These are phyloP conservation scores for Amylostereum chailletii DNA, from an alignment of 1,284 basidiomycete species.

Conservation along the genomic window DNA sequence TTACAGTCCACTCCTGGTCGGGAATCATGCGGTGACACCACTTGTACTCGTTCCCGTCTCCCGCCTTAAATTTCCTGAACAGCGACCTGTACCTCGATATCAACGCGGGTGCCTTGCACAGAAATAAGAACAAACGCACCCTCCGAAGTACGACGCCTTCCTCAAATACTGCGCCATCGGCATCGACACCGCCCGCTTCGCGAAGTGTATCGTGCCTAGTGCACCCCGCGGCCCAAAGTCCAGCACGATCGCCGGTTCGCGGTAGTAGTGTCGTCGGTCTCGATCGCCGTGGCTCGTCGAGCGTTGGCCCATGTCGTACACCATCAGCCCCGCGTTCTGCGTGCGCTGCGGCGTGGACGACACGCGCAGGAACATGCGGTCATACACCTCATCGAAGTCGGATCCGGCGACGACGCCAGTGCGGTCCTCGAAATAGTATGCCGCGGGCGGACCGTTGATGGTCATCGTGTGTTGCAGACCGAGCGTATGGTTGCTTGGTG, in stretches of 20 bases:
- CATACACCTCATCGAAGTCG: slow-evolving; percentile 69
- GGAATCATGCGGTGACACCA: slow-evolving; percentile 46
- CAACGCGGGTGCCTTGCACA: slow-evolving; percentile 3
- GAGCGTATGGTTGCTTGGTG: neutral
- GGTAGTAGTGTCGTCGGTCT: slow-evolving; percentile 40
- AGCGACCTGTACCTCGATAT: slow-evolving; percentile 36
- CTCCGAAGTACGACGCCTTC: slow-evolving; percentile 52
- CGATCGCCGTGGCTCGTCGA: slow-evolving; percentile 39
- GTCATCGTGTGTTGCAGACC: slow-evolving; percentile 13
- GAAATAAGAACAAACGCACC: slow-evolving; percentile 32
- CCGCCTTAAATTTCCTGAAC: slow-evolving; percentile 53
- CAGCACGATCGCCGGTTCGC: slow-evolving; percentile 43
- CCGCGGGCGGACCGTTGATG: slow-evolving; percentile 29
- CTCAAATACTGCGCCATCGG: slow-evolving; percentile 54
- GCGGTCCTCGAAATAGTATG: slow-evolving; percentile 58
- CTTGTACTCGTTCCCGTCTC: slow-evolving; percentile 57
- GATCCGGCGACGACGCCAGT: slow-evolving; percentile 46
- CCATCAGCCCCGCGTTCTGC: slow-evolving; percentile 19
- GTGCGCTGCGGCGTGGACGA: slow-evolving; percentile 30
- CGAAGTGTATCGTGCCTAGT: slow-evolving; percentile 49
- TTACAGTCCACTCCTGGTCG: slow-evolving; percentile 63
- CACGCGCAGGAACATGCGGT: slow-evolving; percentile 59
- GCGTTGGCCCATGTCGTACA: slow-evolving; percentile 57
- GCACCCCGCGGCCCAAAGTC: slow-evolving; percentile 47
- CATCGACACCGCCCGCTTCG: slow-evolving; percentile 29